Conservation (phyloP, 257 asterid genomes). For the Gardenia jasminoides region DNA sequence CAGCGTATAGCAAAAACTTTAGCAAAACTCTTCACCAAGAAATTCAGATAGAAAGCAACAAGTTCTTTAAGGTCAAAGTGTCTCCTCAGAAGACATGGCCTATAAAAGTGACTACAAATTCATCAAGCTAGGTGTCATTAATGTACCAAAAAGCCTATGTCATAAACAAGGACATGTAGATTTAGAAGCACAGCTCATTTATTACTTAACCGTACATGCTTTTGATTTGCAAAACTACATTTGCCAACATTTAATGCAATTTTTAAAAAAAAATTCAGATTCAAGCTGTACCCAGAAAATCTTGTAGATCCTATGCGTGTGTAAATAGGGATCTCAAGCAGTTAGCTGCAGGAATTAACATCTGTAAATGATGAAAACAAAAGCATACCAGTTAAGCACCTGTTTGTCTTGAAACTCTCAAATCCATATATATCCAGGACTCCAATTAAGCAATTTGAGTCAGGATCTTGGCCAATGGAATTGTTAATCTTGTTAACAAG, state of each 20-base stretch:
- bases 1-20: background rate
- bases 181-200: background rate
- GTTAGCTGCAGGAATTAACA: conserved; percentile 41
- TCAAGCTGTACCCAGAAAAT: conserved; percentile 3
- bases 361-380: conserved; percentile 54
- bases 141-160: background rate
- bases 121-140: background rate
- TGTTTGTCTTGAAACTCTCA: conserved; percentile 98
- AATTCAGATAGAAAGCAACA: background rate
- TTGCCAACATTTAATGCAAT: background rate
- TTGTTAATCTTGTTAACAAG: conserved; percentile 79
- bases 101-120: background rate
- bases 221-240: background rate
- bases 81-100: background rate
- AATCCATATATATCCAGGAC: conserved; percentile 96
- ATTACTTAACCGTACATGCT: background rate
- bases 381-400: conserved; percentile 99
- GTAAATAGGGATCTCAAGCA: conserved; percentile 25
- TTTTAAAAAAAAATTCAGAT: background rate
- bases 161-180: background rate
- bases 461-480: conserved; percentile 89
- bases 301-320: conserved; percentile 12
- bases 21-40: background rate
- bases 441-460: conserved; percentile 70
- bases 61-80: background rate